phyloP scores from a whole-genome alignment of 1,284 basidiomycete species.

The Peniophora sp. region DNA sequence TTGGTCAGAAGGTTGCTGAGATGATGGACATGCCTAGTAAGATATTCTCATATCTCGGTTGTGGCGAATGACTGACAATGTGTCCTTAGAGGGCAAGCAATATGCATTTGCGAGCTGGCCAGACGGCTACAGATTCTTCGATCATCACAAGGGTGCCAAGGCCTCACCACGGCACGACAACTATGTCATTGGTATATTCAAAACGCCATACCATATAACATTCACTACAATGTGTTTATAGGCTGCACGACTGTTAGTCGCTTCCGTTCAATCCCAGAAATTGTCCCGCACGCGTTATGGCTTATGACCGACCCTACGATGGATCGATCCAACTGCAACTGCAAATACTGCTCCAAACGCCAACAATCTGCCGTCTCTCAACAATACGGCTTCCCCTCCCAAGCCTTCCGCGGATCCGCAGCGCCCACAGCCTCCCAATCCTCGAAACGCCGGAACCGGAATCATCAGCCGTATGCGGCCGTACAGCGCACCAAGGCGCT shows the following conservation, averaged over 20 bases:
- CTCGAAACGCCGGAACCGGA: neutral
- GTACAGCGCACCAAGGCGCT: slow-evolving; percentile 6
- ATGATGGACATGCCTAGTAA: slow-evolving; percentile 42
- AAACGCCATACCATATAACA: too few species aligned
- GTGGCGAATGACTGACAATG: neutral
- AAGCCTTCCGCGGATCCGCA: slow-evolving; percentile 2
- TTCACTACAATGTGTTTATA: slow-evolving; percentile 9
- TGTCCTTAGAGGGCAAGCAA: slow-evolving; percentile 34
- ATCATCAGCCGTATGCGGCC: slow-evolving; percentile 1
- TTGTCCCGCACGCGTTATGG: slow-evolving; percentile 77
- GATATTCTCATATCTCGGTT: slow-evolving; percentile 9
- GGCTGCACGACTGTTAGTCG: slow-evolving; percentile 37
- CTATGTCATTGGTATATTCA: slow-evolving; percentile 61
- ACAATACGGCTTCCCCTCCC: slow-evolving; percentile 32
- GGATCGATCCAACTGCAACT: slow-evolving; percentile 47
- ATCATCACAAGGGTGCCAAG: slow-evolving; percentile 61
- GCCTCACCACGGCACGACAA: slow-evolving; percentile 58
- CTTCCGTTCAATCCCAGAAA: slow-evolving; percentile 76
- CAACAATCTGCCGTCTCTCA: slow-evolving; percentile 62
- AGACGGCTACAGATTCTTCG: slow-evolving; percentile 58
- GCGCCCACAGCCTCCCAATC: slow-evolving; percentile 9
- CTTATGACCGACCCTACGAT: slow-evolving; percentile 48
- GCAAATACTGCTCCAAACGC: slow-evolving; percentile 73
- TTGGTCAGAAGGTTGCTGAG: slow-evolving; percentile 50
- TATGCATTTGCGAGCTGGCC: slow-evolving; percentile 66